A percentile compares a stretch with the other conserved stretches of the same genome.
These are phyloP conservation scores for Pseudogymnoascus sp. DNA, from an alignment of 2,329 filamentous ascomycete genomes.

Conservation along the genomic window DNA sequence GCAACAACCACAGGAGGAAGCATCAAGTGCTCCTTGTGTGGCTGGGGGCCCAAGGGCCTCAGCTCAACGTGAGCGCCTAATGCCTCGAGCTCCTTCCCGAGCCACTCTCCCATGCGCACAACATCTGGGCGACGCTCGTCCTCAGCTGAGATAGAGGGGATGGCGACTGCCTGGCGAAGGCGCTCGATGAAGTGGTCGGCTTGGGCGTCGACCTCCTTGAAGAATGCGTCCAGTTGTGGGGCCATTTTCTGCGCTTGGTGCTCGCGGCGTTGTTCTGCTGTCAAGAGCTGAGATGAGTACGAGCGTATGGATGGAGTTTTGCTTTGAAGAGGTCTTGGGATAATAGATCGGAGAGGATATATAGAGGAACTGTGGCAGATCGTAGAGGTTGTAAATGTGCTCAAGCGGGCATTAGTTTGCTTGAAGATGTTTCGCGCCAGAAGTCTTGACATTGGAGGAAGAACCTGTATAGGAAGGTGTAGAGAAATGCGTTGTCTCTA, in stretches of 20 bases:
- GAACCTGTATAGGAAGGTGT: slow-evolving; percentile 9
- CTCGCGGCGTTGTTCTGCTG: slow-evolving; percentile 10
- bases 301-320: not conserved
- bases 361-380: not conserved
- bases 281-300: slow-evolving; percentile 11
- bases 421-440: slow-evolving; percentile 11
- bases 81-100: slow-evolving; percentile 72
- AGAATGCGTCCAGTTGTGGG: slow-evolving; percentile 78
- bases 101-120: slow-evolving; percentile 90
- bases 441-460: slow-evolving; percentile 11
- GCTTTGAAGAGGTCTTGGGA: not conserved
- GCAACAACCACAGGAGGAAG: slow-evolving; percentile 89
- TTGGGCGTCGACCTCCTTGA: slow-evolving; percentile 81
- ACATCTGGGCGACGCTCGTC: slow-evolving; percentile 86
- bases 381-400: not conserved
- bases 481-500: slow-evolving; percentile 4
- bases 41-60: slow-evolving; percentile 83
- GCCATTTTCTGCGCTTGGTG: slow-evolving; percentile 69
- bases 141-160: slow-evolving; percentile 91
- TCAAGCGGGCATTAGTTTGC: slow-evolving; percentile 8
- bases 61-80: slow-evolving; percentile 86
- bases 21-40: slow-evolving; percentile 80
- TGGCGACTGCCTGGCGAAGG: slow-evolving; percentile 85
- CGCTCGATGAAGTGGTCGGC: slow-evolving; percentile 81
- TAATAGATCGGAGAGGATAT: not conserved